These are phyloP conservation scores for Verbena officinalis DNA, from an alignment of 257 asterid species.

Conservation along the genomic window DNA sequence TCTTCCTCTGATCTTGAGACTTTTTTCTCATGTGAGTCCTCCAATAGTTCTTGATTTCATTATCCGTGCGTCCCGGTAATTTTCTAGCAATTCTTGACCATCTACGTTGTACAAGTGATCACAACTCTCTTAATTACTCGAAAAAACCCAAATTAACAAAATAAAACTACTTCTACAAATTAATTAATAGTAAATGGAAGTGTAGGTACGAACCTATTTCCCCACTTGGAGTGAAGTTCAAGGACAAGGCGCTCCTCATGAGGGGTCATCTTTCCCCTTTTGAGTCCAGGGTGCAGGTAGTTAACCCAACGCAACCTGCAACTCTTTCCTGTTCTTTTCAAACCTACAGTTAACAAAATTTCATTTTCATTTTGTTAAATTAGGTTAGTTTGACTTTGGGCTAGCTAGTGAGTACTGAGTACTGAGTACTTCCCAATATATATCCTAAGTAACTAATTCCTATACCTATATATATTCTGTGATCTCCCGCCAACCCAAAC, in stretches of 20 bases:
- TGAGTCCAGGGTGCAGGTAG: constrained; percentile 85
- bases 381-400: constrained; percentile 16
- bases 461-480: constrained; percentile 50
- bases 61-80: too few relatives aligned
- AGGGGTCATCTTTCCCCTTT: constrained; percentile 81
- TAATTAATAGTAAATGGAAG: too few relatives aligned
- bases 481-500: constrained; percentile 99
- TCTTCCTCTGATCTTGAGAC: too few relatives aligned
- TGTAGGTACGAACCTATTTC: constrained; percentile 79
- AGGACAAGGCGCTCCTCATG: constrained; percentile 75
- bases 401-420: constrained; percentile 16
- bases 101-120: too few relatives aligned
- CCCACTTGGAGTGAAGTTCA: constrained; percentile 82
- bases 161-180: too few relatives aligned
- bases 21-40: too few relatives aligned
- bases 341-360: constrained; percentile 50
- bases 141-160: too few relatives aligned
- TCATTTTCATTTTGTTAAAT: background rate
- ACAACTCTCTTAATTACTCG: too few relatives aligned
- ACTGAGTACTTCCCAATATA: constrained; percentile 26
- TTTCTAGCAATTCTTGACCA: too few relatives aligned
- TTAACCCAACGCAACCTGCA: constrained; percentile 98
- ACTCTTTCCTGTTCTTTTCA: constrained; percentile 91
- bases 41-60: too few relatives aligned
- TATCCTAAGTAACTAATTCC: constrained; percentile 46